A percentile compares a stretch with the other conserved stretches of the same genome.
phyloP scores from a whole-genome alignment of 805 yeast species.

The Ogataea methanolica region DNA sequence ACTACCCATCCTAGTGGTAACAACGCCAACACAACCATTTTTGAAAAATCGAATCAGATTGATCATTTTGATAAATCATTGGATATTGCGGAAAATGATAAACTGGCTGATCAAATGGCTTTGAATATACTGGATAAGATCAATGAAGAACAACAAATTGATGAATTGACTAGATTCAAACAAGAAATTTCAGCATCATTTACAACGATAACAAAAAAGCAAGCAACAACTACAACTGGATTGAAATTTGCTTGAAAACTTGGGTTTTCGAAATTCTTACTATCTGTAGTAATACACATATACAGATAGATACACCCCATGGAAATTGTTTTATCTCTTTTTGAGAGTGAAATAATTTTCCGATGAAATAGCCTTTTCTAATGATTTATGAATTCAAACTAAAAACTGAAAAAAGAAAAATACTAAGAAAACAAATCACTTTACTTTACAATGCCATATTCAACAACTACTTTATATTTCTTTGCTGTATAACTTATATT shows the following conservation, averaged over 20 bases:
- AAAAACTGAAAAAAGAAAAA: no score
- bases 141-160: slow-evolving; percentile 26
- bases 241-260: slow-evolving; percentile 10
- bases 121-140: slow-evolving; percentile 27
- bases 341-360: background rate
- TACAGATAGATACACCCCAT: background rate
- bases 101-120: slow-evolving; percentile 32
- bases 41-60: slow-evolving; percentile 28
- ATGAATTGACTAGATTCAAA: slow-evolving; percentile 25
- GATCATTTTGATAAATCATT: slow-evolving; percentile 27
- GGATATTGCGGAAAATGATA: slow-evolving; percentile 24
- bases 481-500: background rate
- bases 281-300: no score
- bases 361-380: background rate
- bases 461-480: background rate
- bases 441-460: background rate
- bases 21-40: slow-evolving; percentile 7
- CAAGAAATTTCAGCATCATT: slow-evolving; percentile 24
- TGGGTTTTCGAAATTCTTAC: background rate
- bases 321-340: background rate
- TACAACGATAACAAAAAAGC: background rate
- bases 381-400: no score
- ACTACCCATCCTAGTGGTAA: background rate
- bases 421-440: no score
- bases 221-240: slow-evolving; percentile 6